Percentiles rank a stretch among this genome's conserved stretches.
These are phyloP conservation scores for Aegilops speltoides DNA, from an alignment of 176 grass and related monocot species.

Conservation along the genomic window DNA sequence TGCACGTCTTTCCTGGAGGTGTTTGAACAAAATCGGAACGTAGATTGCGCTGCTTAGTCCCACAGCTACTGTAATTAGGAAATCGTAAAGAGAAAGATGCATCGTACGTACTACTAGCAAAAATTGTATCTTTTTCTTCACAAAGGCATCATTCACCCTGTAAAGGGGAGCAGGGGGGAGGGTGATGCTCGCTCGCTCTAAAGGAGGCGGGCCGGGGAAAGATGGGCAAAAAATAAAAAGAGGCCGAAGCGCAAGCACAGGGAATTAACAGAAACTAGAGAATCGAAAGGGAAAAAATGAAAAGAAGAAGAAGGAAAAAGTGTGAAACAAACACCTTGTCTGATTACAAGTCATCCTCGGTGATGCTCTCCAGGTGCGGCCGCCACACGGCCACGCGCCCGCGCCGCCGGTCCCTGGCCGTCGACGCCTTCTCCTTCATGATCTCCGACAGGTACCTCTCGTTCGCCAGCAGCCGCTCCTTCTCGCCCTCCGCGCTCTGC, in stretches of 20 bases:
- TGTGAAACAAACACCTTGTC: constrained; percentile 34
- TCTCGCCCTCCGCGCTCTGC: constrained; percentile 43
- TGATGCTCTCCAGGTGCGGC: constrained; percentile 96
- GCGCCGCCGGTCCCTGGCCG: constrained; percentile 60
- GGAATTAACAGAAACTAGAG: constrained; percentile 50
- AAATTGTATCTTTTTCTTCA: constrained; percentile 60
- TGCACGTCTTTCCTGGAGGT: neutral
- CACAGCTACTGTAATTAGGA: constrained; percentile 3
- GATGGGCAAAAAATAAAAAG: constrained; percentile 31
- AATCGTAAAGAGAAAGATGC: constrained; percentile 41
- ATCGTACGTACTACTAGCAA: constrained; percentile 22
- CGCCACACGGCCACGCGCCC: constrained; percentile 89
- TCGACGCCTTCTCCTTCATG: constrained; percentile 76
- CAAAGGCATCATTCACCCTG: constrained; percentile 57
- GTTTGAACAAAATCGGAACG: neutral
- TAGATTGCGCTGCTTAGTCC: neutral
- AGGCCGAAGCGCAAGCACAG: constrained; percentile 34
- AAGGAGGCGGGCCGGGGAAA: constrained; percentile 38
- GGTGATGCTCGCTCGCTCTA: constrained; percentile 40
- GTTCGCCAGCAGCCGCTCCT: constrained; percentile 71
- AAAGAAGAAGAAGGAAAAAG: constrained; percentile 1
- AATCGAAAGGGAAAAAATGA: neutral
- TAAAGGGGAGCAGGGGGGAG: constrained; percentile 57
- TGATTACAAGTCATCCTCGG: constrained; percentile 90
- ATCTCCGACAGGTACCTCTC: constrained; percentile 93